These are phyloP conservation scores for Globisporangium spiculum DNA, from an alignment of 352 stramenopile species.

Conservation along the genomic window DNA sequence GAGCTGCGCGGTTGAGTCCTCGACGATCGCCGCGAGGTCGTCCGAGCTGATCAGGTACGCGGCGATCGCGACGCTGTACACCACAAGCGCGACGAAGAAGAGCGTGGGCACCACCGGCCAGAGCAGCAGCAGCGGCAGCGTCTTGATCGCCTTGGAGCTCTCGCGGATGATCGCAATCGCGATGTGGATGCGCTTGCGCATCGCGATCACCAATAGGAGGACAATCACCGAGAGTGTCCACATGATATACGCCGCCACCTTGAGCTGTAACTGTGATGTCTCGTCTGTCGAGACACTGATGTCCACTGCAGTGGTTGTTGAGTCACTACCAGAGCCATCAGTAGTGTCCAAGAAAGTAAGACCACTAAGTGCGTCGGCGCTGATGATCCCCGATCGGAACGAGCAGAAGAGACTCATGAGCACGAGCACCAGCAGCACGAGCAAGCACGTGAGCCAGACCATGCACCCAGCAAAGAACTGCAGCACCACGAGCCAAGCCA, in stretches of 20 bases:
- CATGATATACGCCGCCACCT: conserved; percentile 56
- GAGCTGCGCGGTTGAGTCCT: conserved; percentile 26
- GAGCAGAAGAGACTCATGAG: conserved; percentile 79
- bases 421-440: conserved; percentile 58
- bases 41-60: conserved; percentile 61
- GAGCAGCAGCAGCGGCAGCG: conserved; percentile 55
- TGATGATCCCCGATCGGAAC: conserved; percentile 61
- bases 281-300: conserved; percentile 28
- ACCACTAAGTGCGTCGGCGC: conserved; percentile 24
- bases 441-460: conserved; percentile 76
- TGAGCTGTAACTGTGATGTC: conserved; percentile 55
- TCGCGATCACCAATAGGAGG: conserved; percentile 58
- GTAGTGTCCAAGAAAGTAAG: conserved; percentile 44
- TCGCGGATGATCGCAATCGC: conserved; percentile 71
- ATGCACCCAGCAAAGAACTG: conserved; percentile 74
- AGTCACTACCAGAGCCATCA: background rate
- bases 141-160: conserved; percentile 59
- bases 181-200: conserved; percentile 67
- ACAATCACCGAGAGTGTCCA: conserved; percentile 48
- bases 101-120: conserved; percentile 57
- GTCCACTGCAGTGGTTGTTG: background rate
- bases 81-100: conserved; percentile 50
- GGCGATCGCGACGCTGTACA: conserved; percentile 55
- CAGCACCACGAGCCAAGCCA: conserved; percentile 75
- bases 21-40: conserved; percentile 32